phyloP scores from a whole-genome alignment of 257 asterid genomes.

The Anisodus acutangulus region DNA sequence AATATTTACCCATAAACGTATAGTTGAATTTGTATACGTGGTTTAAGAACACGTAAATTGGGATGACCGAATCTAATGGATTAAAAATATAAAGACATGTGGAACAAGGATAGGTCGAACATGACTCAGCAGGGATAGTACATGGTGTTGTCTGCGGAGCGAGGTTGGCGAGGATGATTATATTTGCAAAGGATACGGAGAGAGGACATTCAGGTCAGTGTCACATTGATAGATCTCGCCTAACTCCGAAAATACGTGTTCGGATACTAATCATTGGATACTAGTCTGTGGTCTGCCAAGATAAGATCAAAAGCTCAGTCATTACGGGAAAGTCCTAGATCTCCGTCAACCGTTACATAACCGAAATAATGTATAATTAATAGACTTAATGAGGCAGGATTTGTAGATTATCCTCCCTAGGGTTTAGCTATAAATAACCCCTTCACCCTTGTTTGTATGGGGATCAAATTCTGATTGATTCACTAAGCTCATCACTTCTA shows the following conservation, averaged over 20 bases:
- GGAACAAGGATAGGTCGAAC: not conserved
- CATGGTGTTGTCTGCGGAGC: too few relatives aligned
- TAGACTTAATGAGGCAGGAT: not conserved
- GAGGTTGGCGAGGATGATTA: too few relatives aligned
- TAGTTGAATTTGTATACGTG: too few relatives aligned
- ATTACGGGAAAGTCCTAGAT: not conserved
- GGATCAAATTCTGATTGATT: too few relatives aligned
- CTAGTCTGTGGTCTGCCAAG: not conserved
- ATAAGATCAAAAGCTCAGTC: not conserved
- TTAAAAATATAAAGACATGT: not conserved
- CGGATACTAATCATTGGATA: not conserved
- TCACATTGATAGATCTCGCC: not conserved
- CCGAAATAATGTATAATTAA: not conserved
- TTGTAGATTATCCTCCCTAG: not conserved
- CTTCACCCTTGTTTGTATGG: too few relatives aligned
- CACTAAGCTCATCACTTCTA: too few relatives aligned
- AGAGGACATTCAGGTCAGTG: not conserved
- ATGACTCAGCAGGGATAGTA: not conserved
- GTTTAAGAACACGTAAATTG: too few relatives aligned
- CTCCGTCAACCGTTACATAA: not conserved
- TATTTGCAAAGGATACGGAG: too few relatives aligned
- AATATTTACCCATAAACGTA: too few relatives aligned
- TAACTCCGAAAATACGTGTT: not conserved
- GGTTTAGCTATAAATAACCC: not conserved
- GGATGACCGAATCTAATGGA: too few relatives aligned